A percentile compares a stretch with the other conserved stretches of the same genome.
phyloP scores from a whole-genome alignment of 345 rosid species.

The Passiflora organensis region DNA sequence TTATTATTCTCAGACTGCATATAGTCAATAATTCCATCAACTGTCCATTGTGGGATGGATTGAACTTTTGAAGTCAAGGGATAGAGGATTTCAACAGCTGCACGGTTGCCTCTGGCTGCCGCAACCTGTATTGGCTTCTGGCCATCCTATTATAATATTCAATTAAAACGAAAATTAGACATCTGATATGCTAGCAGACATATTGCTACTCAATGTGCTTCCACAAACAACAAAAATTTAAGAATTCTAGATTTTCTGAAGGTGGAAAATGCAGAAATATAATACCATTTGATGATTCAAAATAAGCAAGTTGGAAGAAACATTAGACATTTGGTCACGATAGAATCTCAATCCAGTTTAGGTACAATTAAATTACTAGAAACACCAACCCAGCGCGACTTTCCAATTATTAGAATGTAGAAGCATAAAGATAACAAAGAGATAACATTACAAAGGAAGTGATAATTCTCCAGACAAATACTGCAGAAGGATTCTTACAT shows the following conservation, averaged over 20 bases:
- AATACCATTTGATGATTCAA: not conserved
- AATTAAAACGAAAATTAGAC: too few species aligned
- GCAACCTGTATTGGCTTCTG: constrained; percentile 81
- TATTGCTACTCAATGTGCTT: too few species aligned
- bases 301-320: not conserved
- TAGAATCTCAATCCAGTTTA: not conserved
- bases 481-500: constrained; percentile 35
- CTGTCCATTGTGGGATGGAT: constrained; percentile 62
- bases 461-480: constrained; percentile 1
- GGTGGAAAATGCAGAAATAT: not conserved
- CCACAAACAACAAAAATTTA: not conserved
- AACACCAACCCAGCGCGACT: not conserved
- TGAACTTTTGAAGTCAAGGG: constrained; percentile 54
- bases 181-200: not conserved
- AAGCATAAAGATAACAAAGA: not conserved
- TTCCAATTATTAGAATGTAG: not conserved
- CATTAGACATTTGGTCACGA: not conserved
- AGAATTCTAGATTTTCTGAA: not conserved
- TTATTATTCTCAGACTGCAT: constrained; percentile 50
- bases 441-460: not conserved
- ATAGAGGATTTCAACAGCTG: constrained; percentile 66
- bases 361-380: not conserved
- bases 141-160: constrained; percentile 69
- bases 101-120: constrained; percentile 62
- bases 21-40: constrained; percentile 59